Evolutionary conservation across 306 rosid genomes (phyloP), one percentile per base, ranked within the genome.

Genomic region (Comarum palustre): DNA sequence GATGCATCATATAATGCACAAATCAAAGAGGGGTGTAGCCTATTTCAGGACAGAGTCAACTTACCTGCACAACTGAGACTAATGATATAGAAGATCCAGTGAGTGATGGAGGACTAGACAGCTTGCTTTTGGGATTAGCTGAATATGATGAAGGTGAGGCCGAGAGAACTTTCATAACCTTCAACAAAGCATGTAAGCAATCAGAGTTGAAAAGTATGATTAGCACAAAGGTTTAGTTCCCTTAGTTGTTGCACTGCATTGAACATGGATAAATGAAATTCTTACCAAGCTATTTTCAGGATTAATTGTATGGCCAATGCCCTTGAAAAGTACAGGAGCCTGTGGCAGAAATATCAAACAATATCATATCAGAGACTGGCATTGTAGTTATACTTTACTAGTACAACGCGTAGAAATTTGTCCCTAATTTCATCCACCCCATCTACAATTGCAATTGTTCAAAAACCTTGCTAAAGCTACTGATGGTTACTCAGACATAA

Each of bases 251-350:
- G 65, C 47, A 61, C 29, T 4, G 71, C 68, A 51, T 42, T 38
- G 16, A 68, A 41, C 45, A 78, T 78, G 58, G 67, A 65, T 36
- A 74, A 47, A 72, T 31, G 65, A 47, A 79, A 51, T 61, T n/a
- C 82, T 84, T 87, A 94, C 99, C 99, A 94, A 80, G 80, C 82
- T 91, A 82, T 85, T 94, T 73, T 93, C 77, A 74, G 97, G 88
- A 78, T 87, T 91, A 68, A 94, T 67, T 14, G 97, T 85, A 77
- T 94, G 99, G 72, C 90, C 97, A 79, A 94, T 85, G 74, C 99
- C 99, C 70, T 90, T 92, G 78, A 94, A 94, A 80, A 94, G 96
- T 43, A 91, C 90, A 32, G 99, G 99, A 77, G 97, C 99, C 99
- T 94, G 92, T 80, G 27, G 68, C 82, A 83, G 45, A 76, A 50